Evolutionary conservation across 202 grass and related monocot genomes (phyloP).

Genomic region (Bolboschoenoplectus hybrid): DNA sequence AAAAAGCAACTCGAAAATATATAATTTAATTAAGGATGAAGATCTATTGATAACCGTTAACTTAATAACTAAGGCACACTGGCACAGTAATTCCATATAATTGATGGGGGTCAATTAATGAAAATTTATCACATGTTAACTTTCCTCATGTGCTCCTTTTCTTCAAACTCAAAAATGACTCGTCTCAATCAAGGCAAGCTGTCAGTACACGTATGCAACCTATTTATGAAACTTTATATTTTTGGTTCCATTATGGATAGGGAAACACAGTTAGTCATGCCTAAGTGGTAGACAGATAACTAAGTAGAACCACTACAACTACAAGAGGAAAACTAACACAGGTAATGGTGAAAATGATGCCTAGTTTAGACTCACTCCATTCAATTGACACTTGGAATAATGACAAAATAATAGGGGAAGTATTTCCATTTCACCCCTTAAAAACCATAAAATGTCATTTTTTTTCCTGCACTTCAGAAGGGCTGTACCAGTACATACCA

Average conservation of each 20-base stretch:
- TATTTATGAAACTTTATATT: constrained; percentile 3
- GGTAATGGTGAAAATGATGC: constrained; percentile 38
- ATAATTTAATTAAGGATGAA: no score
- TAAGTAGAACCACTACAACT: constrained; percentile 34
- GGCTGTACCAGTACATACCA: not conserved
- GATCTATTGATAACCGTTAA: no score
- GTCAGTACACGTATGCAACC: constrained; percentile 19
- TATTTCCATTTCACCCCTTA: not conserved
- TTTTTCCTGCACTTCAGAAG: not conserved
- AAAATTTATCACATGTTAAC: not conserved
- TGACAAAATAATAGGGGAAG: not conserved
- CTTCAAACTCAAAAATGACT: constrained; percentile 6
- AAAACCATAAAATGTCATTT: not conserved
- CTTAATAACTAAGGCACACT: no score
- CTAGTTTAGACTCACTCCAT: constrained; percentile 9
- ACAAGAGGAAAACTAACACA: constrained; percentile 40
- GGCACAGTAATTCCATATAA: not conserved
- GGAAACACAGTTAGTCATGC: constrained; percentile 32
- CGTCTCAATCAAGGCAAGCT: constrained; percentile 38
- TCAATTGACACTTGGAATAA: constrained; percentile 14
- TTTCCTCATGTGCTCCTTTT: constrained; percentile 30
- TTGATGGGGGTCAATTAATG: not conserved
- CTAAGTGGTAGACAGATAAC: constrained; percentile 39
- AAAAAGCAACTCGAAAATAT: not conserved
- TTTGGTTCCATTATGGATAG: constrained; percentile 26